These are phyloP conservation scores for Periconia digitata DNA, from an alignment of 2,329 filamentous ascomycete genomes.

Conservation along the genomic window DNA sequence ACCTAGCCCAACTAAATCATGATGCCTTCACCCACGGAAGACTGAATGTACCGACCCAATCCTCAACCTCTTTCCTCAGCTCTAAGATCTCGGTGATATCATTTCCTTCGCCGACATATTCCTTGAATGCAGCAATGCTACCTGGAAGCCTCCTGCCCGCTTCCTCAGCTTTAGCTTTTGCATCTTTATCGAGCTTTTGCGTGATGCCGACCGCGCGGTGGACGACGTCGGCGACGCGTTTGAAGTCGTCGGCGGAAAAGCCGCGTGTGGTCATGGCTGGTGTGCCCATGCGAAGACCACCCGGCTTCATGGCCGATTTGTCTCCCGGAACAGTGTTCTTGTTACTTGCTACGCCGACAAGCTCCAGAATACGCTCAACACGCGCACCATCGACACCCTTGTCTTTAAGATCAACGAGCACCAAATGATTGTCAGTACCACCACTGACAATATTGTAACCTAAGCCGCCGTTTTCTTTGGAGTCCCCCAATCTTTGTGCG, in stretches of 20 bases:
- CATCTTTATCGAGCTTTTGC: constrained; percentile 44
- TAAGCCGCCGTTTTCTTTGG: constrained; percentile 69
- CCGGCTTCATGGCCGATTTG: constrained; percentile 93
- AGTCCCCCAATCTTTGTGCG: constrained; percentile 68
- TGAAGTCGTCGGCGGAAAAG: constrained; percentile 90
- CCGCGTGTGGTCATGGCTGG: constrained; percentile 97
- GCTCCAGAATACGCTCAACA: constrained; percentile 93
- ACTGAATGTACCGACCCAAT: constrained; percentile 47
- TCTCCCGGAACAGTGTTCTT: constrained; percentile 99
- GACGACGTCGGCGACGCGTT: constrained; percentile 57
- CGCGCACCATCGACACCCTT: constrained; percentile 87
- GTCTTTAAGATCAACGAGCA: constrained; percentile 89
- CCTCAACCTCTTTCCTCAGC: constrained; percentile 44
- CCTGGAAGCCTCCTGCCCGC: constrained; percentile 42
- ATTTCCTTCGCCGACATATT: constrained; percentile 45
- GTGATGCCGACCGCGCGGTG: constrained; percentile 46
- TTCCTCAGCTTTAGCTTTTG: constrained; percentile 41
- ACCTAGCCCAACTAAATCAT: background rate
- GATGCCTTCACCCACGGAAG: constrained; percentile 42
- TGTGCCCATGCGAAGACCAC: constrained; percentile 92
- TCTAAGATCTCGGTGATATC: constrained; percentile 46
- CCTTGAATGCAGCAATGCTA: constrained; percentile 44
- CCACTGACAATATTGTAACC: constrained; percentile 94
- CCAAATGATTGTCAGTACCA: constrained; percentile 97
- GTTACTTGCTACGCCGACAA: constrained; percentile 99